phyloP scores from a whole-genome alignment of 805 yeast species.

The Candida maesae region DNA sequence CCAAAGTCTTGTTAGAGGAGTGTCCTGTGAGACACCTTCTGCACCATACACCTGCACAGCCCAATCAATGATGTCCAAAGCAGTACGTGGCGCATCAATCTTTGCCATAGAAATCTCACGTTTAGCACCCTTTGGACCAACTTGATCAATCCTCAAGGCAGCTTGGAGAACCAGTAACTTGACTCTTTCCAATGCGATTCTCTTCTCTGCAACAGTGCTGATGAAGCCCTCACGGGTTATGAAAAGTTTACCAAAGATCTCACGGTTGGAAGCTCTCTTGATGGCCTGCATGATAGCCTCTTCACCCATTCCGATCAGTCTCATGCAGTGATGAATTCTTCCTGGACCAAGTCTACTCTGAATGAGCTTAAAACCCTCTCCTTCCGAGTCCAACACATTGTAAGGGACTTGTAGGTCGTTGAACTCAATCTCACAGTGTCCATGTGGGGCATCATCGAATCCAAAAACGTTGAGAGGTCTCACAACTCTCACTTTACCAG shows the following conservation, averaged over 20 bases:
- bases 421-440: constrained; percentile 60
- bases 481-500: constrained; percentile 44
- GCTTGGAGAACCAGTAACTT: constrained; percentile 54
- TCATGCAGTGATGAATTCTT: constrained; percentile 69
- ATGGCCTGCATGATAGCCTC: constrained; percentile 45
- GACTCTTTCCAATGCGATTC: constrained; percentile 52
- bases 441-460: constrained; percentile 68
- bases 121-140: constrained; percentile 51
- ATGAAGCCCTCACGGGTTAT: constrained; percentile 48
- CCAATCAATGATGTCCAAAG: constrained; percentile 52
- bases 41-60: constrained; percentile 63
- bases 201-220: constrained; percentile 45
- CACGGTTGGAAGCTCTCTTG: constrained; percentile 48
- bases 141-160: constrained; percentile 53
- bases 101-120: constrained; percentile 60
- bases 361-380: constrained; percentile 59
- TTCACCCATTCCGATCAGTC: constrained; percentile 58
- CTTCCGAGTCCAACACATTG: constrained; percentile 42
- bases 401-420: constrained; percentile 43
- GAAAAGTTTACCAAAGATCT: constrained; percentile 49
- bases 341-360: constrained; percentile 68
- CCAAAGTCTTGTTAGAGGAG: constrained; percentile 52
- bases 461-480: constrained; percentile 56
- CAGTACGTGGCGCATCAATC: constrained; percentile 56
- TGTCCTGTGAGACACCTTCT: constrained; percentile 60